These are phyloP conservation scores for Pseudopyricularia cyperi DNA, from an alignment of 2,329 filamentous ascomycete species.

Conservation along the genomic window DNA sequence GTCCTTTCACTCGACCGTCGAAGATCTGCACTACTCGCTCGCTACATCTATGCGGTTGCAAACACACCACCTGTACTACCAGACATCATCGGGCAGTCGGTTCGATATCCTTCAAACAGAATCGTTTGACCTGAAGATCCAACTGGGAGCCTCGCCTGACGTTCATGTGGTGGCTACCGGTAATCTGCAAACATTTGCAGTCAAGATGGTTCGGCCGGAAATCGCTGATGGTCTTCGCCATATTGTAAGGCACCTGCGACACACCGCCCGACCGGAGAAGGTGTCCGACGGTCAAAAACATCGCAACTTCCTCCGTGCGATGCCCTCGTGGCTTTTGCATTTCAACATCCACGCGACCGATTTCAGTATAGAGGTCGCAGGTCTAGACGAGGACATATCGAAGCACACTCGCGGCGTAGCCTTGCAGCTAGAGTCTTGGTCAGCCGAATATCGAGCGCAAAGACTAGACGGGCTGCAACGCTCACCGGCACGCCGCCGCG, in stretches of 20 bases:
- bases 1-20: conserved; percentile 81
- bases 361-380: conserved; percentile 82
- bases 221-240: conserved; percentile 87
- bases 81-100: conserved; percentile 67
- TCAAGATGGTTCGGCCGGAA: conserved; percentile 83
- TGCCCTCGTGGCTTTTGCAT: conserved; percentile 76
- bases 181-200: conserved; percentile 71
- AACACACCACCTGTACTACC: conserved; percentile 86
- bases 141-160: conserved; percentile 75
- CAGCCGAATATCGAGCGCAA: conserved; percentile 77
- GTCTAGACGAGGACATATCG: conserved; percentile 73
- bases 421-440: conserved; percentile 77
- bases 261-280: conserved; percentile 53
- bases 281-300: conserved; percentile 33
- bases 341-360: conserved; percentile 78
- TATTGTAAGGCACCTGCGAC: conserved; percentile 73
- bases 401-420: conserved; percentile 70
- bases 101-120: conserved; percentile 85
- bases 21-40: conserved; percentile 77
- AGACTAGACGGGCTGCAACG: conserved; percentile 52
- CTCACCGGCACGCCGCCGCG: conserved; percentile 51
- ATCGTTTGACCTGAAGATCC: conserved; percentile 72
- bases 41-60: conserved; percentile 71
- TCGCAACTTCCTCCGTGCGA: conserved; percentile 60
- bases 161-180: conserved; percentile 70